Base-by-base conservation (phyloP, 2,329 filamentous ascomycete genomes). In the Fusarium irregulare region DNA sequence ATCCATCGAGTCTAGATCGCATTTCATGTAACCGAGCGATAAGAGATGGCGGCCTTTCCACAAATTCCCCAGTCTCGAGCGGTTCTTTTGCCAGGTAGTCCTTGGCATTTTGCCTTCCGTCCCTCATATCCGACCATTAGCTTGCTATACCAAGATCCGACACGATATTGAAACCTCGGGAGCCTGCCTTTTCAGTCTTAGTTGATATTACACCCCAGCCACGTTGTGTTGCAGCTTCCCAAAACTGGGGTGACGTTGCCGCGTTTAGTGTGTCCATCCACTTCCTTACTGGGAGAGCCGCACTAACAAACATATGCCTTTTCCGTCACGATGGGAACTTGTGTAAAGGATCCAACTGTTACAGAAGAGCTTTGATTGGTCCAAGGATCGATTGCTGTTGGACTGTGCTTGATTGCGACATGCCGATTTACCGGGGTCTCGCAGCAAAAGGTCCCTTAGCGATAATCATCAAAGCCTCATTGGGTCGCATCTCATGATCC, bases 371-470 rank as follows among this genome's bases (percentile, higher is more conserved):
- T 28, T 46, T 30, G 4, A 65, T 65, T 65, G 60, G 62, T 3
- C 5, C 6, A 8, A 7, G 10, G 13, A 13, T 20, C 62, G 32
- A 30, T 16, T 6, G 16, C 12, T 46, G 50, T 46, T 46, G 56
- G 56, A 45, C 48, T 55, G 37, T 55, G 48, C 49, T 47, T 30
- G 62, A 66, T 66, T 61, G 62, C 63, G 63, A 49, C 62, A 66
- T 66, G 46, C 23, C 46, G 37, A 12, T 30, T 66, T 34, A 47
- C 62, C 42, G 18, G 61, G 61, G 47, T 34, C 32, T 23, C 20
- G 23, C 56, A 32, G 23, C 60, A 65, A 65, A 65, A 47, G 60
- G 60, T 65, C 62, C 57, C 40, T 12, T 30, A 47, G 18, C 13
- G 34, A 47, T 60, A 51, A 65, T 47, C 30, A 45, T 20, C 41